Base-by-base conservation (phyloP, 2,329 filamentous ascomycete genomes). In the Aspergillus sp. region DNA sequence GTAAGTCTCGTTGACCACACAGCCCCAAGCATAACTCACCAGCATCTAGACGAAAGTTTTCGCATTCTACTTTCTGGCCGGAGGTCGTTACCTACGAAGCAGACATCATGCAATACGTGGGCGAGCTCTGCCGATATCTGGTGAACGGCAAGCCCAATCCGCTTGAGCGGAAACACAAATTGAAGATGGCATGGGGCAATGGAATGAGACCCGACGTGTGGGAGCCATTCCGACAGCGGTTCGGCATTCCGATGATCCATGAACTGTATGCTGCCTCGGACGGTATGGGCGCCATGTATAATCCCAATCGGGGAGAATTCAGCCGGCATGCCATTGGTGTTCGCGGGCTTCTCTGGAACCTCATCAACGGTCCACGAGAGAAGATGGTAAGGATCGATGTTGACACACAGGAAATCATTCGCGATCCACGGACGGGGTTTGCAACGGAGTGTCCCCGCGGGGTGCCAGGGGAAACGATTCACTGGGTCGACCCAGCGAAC, bases 201-300 rank as follows among this genome's bases (percentile, higher is more conserved):
- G 72, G 72, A n/a, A 71, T 75, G 68, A 55, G 72, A 11, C 69
- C 70, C 11, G 72, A 75, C 53, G 70, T 75, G 0, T 75, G 72
- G 70, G 69, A 71, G 49, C 62, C 59, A 0, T 75, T 75, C 51
- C 64, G 70, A 16, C 58, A 73, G 46, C 63, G 72, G 2, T 75
- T 74, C 53, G 63, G 64, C 13, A 72, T 74, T 36, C 65, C 68
- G 4, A 58, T 67, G 16, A 72, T 75, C 50, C 65, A 71, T 34
- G 72, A 75, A 56, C 56, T 74, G 14, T 75, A 72, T 49, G 70
- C 68, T 2, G 70, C 69, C 7, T 74, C 71, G 1, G 72, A 75
- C 54, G 72, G 71, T 2, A 45, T 45, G 32, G 20, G 29, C n/a
- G 20, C 21, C 17, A 41, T 41, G 20, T 31, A 32, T n/a, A 52